Evolutionary conservation across 164 flowering plant species (phyloP).

Genomic region (Magnolia changhungtana): DNA sequence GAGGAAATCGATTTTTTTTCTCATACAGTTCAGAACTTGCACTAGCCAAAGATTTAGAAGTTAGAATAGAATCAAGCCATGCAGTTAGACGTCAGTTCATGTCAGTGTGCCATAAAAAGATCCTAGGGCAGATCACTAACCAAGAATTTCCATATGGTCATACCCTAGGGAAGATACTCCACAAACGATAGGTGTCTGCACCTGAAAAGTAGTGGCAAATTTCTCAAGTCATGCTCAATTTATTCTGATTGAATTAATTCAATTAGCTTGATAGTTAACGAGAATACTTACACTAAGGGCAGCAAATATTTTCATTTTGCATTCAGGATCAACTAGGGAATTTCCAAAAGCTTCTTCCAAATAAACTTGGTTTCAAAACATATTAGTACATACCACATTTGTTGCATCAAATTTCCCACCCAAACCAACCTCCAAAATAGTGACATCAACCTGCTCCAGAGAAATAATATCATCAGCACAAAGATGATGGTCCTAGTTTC

Average conservation of each 20-base stretch:
- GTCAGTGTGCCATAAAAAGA: neutral
- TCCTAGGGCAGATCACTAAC: slow-evolving; percentile 45
- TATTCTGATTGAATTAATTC: no score
- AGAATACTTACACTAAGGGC: neutral
- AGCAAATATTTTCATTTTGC: neutral
- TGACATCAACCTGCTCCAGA: slow-evolving; percentile 83
- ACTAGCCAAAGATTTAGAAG: neutral
- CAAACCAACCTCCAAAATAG: slow-evolving; percentile 93
- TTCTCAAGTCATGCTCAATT: no score
- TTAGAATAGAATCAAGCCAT: neutral
- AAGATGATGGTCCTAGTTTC: neutral
- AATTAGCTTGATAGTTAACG: no score
- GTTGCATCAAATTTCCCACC: slow-evolving; percentile 97
- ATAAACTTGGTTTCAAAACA: neutral
- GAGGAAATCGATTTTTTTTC: no score
- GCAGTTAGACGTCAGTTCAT: neutral
- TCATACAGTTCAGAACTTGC: neutral
- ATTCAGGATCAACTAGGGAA: neutral
- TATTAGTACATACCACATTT: slow-evolving; percentile 72
- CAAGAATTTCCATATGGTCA: slow-evolving; percentile 99
- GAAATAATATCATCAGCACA: slow-evolving; percentile 2
- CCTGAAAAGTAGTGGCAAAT: slow-evolving; percentile 45
- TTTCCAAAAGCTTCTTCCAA: neutral
- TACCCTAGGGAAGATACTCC: slow-evolving; percentile 95
- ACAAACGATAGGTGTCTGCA: slow-evolving; percentile 79